Evolutionary conservation across 2,329 filamentous ascomycete species (phyloP), one percentile per base, ranked within the genome.

Genomic region (Aureobasidium musti): DNA sequence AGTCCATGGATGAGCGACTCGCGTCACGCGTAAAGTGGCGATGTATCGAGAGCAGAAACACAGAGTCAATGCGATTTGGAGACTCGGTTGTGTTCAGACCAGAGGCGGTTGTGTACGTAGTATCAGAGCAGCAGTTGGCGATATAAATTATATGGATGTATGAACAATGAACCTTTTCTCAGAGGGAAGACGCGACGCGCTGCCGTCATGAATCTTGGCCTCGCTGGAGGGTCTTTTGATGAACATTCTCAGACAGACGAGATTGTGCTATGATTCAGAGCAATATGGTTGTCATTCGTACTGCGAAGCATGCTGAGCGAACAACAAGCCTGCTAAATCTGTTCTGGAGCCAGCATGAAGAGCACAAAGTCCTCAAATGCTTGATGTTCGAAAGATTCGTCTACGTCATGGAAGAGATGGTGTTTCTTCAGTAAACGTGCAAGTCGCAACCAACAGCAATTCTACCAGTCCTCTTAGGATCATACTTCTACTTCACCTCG

Each of bases 11-110:
- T 41, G 41, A 45, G 37, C 13, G 37, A 11, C 33, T 23, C 52
- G 61, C 60, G 66, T 60, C 41, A 45, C 67, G 67, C 67, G 67
- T 66, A 68, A 61, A 68, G 67, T 68, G 67, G 67, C 43, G 5
- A 41, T 21, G n/a, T 11, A 3, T 30, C 17, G 6, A 30, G 35
- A 8, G n/a, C 10, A 37, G 11, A 33, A 33, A 19, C 26, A n/a
- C 3, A 17, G 11, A 19, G 17, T 7, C 3, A 3, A 17, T 10
- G 14, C 26, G 17, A 28, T 13, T 2, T 49, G 26, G 11, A 17
- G n/a, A 52, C 14, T 30, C 19, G 1, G 10, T 11, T 4, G 53
- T 26, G 7, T 26, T 6, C 41, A 23, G 21, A 26, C 13, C 6
- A 19, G 14, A 41, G 17, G 4, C 11, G 21, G 1, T 19, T 10